Conservation (phyloP, 2,329 filamentous ascomycete species). For the Colletotrichum aenigma region DNA sequence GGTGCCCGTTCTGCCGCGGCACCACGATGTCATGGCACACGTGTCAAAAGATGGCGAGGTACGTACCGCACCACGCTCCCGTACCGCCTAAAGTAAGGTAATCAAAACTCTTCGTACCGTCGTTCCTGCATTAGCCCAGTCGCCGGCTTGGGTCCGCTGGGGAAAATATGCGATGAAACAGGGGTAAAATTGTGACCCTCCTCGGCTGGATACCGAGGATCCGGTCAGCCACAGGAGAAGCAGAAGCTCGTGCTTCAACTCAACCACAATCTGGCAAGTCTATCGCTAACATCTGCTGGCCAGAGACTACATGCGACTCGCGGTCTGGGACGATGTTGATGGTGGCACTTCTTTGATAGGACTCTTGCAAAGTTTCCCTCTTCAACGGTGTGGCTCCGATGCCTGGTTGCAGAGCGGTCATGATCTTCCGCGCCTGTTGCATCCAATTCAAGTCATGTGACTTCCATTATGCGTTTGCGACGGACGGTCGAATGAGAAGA, state of each 20-base stretch:
- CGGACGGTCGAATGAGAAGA: not conserved
- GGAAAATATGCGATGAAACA: constrained; percentile 20
- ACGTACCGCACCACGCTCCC: not conserved
- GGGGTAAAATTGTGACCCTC: constrained; percentile 21
- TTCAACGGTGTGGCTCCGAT: not conserved
- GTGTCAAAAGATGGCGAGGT: not conserved
- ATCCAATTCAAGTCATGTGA: constrained; percentile 3
- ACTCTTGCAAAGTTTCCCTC: not conserved
- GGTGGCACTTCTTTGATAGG: not conserved
- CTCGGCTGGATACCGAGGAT: constrained; percentile 19
- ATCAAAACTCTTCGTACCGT: constrained; percentile 15
- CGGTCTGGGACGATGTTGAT: not conserved
- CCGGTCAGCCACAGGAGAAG: constrained; percentile 2
- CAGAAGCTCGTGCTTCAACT: constrained; percentile 12
- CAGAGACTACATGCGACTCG: not conserved
- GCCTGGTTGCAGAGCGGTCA: not conserved
- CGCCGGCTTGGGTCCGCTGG: constrained; percentile 15
- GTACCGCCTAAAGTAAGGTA: not conserved
- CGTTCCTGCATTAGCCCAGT: constrained; percentile 21
- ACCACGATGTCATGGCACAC: constrained; percentile 17
- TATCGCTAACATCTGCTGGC: not conserved
- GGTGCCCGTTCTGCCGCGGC: not conserved
- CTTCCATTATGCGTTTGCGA: not conserved
- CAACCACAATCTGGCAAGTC: not conserved
- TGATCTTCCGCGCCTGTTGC: not conserved